Evolutionary conservation across 306 rosid species (phyloP), one percentile per base, ranked within the genome.

Genomic region (Rosa multiflora): DNA sequence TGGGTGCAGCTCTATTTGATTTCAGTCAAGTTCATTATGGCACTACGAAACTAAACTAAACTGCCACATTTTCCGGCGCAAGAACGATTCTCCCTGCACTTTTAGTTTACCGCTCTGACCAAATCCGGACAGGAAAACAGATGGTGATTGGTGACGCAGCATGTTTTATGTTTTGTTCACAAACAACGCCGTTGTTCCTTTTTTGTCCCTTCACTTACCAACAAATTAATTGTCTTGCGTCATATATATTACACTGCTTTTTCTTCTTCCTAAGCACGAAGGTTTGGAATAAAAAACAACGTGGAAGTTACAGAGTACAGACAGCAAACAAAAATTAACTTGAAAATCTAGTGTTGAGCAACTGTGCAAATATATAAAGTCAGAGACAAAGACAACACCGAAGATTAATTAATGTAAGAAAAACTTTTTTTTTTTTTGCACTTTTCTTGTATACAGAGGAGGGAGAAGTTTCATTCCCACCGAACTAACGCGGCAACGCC

Each of bases 21-120:
- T 15, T 17, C 8, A 17, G 20, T 52, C 62, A 56, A 56, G 62
- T 56, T 56, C 29, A 55, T 55, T 20, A 53, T 23, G 59, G 23
- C 59, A 55, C 62, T 2, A 32, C 37, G 37, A 32, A 32, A 32
- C 37, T 8, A 55, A 9, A 58, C 32, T 58, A 21, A 58, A 47
- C 48, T 18, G 55, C 55, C 86, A 49, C 67, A 73, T 72, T 83
- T 56, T 70, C 81, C 47, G 84, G 84, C 87, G 81, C 76, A 72
- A 80, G 47, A 46, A 78, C 1, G 0, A 40, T 11, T 26, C 17
- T 10, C 17, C 35, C 12, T 10, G 37, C 39, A 26, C 67, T 63
- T 40, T 42, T 40, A 40, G 11, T 55, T 55, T 55, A 55, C 35
- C 52, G 10, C 72, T 26, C 17, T 68, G 20, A 68, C 53, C 17